Base-by-base conservation (phyloP, 805 yeast genomes). In the Metschnikowia colocasiae region DNA sequence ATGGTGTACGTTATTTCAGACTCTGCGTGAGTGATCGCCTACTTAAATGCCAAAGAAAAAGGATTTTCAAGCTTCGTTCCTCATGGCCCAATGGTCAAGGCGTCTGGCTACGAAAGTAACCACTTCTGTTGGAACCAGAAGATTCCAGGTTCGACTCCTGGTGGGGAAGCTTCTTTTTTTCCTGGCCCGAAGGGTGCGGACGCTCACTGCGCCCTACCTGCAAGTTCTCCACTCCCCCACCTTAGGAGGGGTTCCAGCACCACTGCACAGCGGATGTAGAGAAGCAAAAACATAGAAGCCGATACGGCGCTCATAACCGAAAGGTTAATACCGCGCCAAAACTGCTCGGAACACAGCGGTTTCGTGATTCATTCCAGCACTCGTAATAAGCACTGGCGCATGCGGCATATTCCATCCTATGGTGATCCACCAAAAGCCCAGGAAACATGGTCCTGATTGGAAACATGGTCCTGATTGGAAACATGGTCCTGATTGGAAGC, bases 71-170 rank as follows among this genome's bases (percentile, higher is more conserved):
- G 73, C 74, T 69, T 70, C 74, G 75, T 79, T 79, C 83, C 82
- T 79, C 82, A 80, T 79, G 83, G 82, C 83, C 83, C 81, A 79
- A 79, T 79, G 83, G 83, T 79, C 81, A 79, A 79, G 83, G 82
- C 83, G 82, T 79, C 82, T 77, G 83, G 82, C 83, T 79, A 79
- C 83, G 83, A 74, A 69, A 64, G 72, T 67, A 68, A 63, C 71
- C 72, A 69, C 74, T 67, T 67, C 71, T 62, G 65, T 59, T 63
- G 71, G 71, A 70, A 73, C 74, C 77, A 72, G 75, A 70, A 71
- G 77, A 70, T 71, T 74, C 77, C 76, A 72, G 78, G 77, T 73
- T 73, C 77, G 78, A 73, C 74, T 71, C 75, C 75, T 71, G 75
- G 75, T 70, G 75, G 75, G 75, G 75, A 70, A 74, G 77, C 72